Evolutionary conservation across 495 filamentous ascomycete genomes (phyloP), one percentile per base, ranked within the genome.

Genomic region (Hypoxylon lienhwacheense): DNA sequence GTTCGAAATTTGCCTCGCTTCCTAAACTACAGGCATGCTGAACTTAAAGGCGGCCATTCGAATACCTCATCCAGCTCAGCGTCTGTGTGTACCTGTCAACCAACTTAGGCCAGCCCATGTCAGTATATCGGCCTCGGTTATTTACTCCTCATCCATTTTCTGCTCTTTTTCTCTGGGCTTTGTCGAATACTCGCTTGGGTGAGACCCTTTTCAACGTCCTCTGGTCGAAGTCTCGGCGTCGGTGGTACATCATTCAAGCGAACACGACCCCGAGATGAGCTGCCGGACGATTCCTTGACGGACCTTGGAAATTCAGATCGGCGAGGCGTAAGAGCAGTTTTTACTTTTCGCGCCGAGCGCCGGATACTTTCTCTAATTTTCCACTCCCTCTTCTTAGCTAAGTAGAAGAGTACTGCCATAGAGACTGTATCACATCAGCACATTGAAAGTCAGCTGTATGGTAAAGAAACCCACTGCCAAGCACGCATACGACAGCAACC

Each of bases 341-440:
- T 74, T 4, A 82, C 77, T 66, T 67, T 80, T 47, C 70, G 72
- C 33, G 78, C 76, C 6, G 79, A 82, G 33, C 70, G 70, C 37
- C 78, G 73, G 19, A 82, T 67, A 11, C 67, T 79, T 62, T 78
- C 76, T 19, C 73, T 71, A 40, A 82, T 64, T 24, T 73, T 78
- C 79, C 79, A 82, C 48, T 79, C 77, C 21, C 73, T 70, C 68
- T 81, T 81, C 68, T 82, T 82, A 5, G 79, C 78, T 21, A 80
- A 25, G 61, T 73, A 82, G 60, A 75, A 82, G 20, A 82, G 73
- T 0, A 75, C 66, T 1, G 73, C 71, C 26, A 61, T 76, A 7
- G 69, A 66, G 39, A 78, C 79, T 82, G 22, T 14, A 26, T 12
- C n/a, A 16, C 32, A 37, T 67, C 58, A 66, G 65, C 24, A 20